Percentiles rank a stretch among this genome's conserved stretches.
Evolutionary conservation across 768 basidiomycete genomes (phyloP).

Genomic region (Psilocybe tampanensis): DNA sequence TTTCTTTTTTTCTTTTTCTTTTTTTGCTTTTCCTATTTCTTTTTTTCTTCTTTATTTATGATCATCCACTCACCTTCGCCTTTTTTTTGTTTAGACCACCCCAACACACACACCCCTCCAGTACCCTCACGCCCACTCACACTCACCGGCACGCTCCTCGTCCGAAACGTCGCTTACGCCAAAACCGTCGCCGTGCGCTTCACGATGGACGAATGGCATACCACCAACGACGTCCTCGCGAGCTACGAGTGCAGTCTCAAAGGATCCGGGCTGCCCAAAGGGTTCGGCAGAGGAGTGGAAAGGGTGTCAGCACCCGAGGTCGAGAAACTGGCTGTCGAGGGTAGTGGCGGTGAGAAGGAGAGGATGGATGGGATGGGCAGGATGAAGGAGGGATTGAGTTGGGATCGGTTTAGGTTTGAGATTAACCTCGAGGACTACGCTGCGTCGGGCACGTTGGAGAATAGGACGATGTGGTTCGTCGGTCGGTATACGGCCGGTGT

Average conservation of each 20-base stretch:
- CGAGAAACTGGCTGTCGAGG: slow-evolving; percentile 7
- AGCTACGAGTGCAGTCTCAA: slow-evolving; percentile 46
- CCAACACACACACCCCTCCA: background rate
- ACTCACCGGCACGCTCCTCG: slow-evolving; percentile 77
- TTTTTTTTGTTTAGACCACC: slow-evolving; percentile 2
- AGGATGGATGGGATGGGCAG: background rate
- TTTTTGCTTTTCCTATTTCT: background rate
- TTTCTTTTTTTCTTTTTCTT: background rate
- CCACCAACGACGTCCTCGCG: slow-evolving; percentile 82
- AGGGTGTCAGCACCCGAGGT: slow-evolving; percentile 1
- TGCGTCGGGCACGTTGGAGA: slow-evolving; percentile 36
- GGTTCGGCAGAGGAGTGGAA: background rate
- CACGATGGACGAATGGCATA: slow-evolving; percentile 94
- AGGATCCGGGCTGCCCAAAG: slow-evolving; percentile 27
- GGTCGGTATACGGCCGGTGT: slow-evolving; percentile 45
- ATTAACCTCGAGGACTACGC: slow-evolving; percentile 77
- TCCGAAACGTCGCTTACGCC: slow-evolving; percentile 84
- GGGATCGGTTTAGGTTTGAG: slow-evolving; percentile 64
- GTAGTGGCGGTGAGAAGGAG: background rate
- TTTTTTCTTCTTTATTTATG: too few relatives aligned
- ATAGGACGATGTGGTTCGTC: slow-evolving; percentile 62
- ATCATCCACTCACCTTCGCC: background rate
- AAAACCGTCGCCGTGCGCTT: slow-evolving; percentile 87
- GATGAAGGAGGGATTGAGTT: slow-evolving; percentile 20
- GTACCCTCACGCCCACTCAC: slow-evolving; percentile 22